Conservation (phyloP, 495 filamentous ascomycete genomes). For the Clavariopsis aquatica region DNA sequence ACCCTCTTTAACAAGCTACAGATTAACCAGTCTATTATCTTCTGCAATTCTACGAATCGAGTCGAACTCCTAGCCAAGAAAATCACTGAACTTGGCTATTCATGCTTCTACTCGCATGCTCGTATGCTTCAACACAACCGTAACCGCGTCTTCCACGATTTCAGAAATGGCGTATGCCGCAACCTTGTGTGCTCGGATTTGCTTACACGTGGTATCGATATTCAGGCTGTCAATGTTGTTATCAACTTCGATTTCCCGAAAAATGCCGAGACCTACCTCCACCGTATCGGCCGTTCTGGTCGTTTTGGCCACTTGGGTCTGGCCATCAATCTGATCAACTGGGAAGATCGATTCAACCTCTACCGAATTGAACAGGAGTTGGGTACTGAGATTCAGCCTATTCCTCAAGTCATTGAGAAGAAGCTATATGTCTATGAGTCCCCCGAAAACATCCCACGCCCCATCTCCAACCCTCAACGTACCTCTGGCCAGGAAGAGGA, state of each 20-base stretch:
- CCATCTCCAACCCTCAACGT: slow-evolving; percentile 53
- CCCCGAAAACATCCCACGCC: slow-evolving; percentile 88
- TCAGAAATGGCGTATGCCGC: slow-evolving; percentile 94
- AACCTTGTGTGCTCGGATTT: slow-evolving; percentile 98
- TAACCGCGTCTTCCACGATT: slow-evolving; percentile 99
- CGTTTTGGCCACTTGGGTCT: slow-evolving; percentile 96
- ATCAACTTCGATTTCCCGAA: slow-evolving; percentile 99
- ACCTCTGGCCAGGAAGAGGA: slow-evolving; percentile 19
- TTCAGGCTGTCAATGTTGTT: slow-evolving; percentile 98
- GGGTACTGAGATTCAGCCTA: slow-evolving; percentile 94
- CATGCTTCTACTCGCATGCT: slow-evolving; percentile 98
- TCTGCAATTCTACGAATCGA: slow-evolving; percentile 98
- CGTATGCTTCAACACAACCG: slow-evolving; percentile 97
- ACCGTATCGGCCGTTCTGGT: slow-evolving; percentile 96
- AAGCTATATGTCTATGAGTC: slow-evolving; percentile 97
- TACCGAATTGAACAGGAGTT: slow-evolving; percentile 98
- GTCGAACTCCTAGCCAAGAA: slow-evolving; percentile 98
- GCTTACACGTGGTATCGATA: slow-evolving; percentile 97
- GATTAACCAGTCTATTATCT: slow-evolving; percentile 99
- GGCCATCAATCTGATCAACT: slow-evolving; percentile 98
- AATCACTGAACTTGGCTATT: slow-evolving; percentile 98
- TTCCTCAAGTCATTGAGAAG: slow-evolving; percentile 93
- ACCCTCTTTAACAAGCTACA: slow-evolving; percentile 98
- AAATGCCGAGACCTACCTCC: slow-evolving; percentile 98
- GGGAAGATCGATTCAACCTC: slow-evolving; percentile 98